Percentiles rank a stretch among this genome's conserved stretches.
These are phyloP conservation scores for Penicillium pulvis DNA, from an alignment of 495 filamentous ascomycete species.

Conservation along the genomic window DNA sequence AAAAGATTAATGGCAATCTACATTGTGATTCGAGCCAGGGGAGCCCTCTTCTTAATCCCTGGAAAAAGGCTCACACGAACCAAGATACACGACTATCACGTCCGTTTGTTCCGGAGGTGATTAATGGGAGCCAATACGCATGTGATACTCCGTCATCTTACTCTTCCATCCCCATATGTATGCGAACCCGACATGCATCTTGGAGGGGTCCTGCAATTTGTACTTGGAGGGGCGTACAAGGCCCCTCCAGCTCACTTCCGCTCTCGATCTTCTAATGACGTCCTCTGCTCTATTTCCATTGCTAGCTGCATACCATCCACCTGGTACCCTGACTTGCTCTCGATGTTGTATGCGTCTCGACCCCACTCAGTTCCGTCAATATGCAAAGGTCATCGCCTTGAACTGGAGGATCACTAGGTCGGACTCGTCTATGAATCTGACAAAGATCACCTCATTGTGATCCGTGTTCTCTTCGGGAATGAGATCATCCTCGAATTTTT, in stretches of 20 bases:
- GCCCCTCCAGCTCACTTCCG: slow-evolving; percentile 1
- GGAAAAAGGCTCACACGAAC: slow-evolving; percentile 11
- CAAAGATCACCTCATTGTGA: slow-evolving; percentile 5
- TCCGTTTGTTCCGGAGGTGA: slow-evolving; percentile 10
- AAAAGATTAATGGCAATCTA: not conserved
- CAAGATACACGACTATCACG: slow-evolving; percentile 7
- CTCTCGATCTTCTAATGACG: not conserved
- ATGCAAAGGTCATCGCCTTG: slow-evolving; percentile 17
- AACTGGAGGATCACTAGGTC: slow-evolving; percentile 8
- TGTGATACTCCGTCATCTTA: not conserved
- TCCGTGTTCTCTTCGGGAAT: slow-evolving; percentile 17
- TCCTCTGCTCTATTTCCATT: slow-evolving; percentile 4
- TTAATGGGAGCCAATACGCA: slow-evolving; percentile 9
- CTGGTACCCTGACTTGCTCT: not conserved
- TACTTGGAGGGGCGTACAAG: not conserved
- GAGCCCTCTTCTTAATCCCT: slow-evolving; percentile 7
- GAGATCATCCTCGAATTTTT: slow-evolving; percentile 24
- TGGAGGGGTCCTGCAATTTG: slow-evolving; percentile 3
- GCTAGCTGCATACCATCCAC: slow-evolving; percentile 17
- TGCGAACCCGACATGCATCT: not conserved
- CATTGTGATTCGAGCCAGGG: slow-evolving; percentile 15
- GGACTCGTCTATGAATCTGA: slow-evolving; percentile 13
- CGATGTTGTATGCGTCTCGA: slow-evolving; percentile 2
- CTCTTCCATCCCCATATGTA: not conserved
- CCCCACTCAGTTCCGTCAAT: slow-evolving; percentile 9